Conservation (phyloP, 1,284 basidiomycete species). For the Cutaneotrichosporon dermatis region DNA sequence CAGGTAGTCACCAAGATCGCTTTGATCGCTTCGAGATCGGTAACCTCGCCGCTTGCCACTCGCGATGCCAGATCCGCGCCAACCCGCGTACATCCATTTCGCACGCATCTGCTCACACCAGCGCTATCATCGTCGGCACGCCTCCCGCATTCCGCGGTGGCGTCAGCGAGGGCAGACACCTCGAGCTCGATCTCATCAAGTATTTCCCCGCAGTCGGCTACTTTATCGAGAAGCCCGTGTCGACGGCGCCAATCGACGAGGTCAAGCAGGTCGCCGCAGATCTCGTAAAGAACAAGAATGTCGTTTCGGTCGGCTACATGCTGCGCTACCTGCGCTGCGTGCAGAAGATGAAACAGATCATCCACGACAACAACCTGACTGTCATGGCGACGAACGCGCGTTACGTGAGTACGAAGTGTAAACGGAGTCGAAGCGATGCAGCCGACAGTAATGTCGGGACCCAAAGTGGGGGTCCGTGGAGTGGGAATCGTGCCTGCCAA, state of each 20-base stretch:
- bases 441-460: too few species aligned
- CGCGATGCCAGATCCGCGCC: too few species aligned
- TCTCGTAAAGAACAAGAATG: conserved; percentile 59
- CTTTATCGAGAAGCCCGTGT: conserved; percentile 76
- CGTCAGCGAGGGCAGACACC: conserved; percentile 68
- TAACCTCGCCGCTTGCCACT: too few species aligned
- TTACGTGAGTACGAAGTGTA: too few species aligned
- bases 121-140: conserved; percentile 83
- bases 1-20: too few species aligned
- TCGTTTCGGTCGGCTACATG: conserved; percentile 54
- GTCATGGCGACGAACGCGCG: conserved; percentile 54
- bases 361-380: conserved; percentile 53
- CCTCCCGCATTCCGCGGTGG: conserved; percentile 89
- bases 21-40: too few species aligned
- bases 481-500: too few species aligned
- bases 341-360: conserved; percentile 54
- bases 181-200: conserved; percentile 82
- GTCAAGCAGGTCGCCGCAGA: conserved; percentile 60
- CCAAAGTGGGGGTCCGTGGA: too few species aligned
- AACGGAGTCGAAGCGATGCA: too few species aligned
- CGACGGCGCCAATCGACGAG: conserved; percentile 49
- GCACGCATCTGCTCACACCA: too few species aligned
- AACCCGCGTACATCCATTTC: too few species aligned
- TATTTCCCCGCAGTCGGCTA: conserved; percentile 78
- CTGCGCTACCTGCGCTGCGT: conserved; percentile 50